These are phyloP conservation scores for Claviceps monticola DNA, from an alignment of 2,329 filamentous ascomycete species.

Conservation along the genomic window DNA sequence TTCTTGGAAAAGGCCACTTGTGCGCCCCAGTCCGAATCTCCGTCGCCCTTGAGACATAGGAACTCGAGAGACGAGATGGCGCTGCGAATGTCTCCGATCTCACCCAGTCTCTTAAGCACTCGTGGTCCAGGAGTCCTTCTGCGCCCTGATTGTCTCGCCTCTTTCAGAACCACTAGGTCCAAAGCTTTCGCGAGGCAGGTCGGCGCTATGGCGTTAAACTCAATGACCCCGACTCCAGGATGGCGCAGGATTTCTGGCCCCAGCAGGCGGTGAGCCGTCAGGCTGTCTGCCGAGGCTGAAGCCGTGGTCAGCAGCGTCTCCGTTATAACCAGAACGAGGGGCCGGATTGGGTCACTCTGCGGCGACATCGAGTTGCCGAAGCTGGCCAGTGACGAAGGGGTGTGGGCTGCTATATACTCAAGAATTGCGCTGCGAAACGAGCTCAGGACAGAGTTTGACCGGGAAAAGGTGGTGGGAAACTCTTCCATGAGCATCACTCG, in stretches of 20 bases:
- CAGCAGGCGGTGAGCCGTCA: slow-evolving; percentile 80
- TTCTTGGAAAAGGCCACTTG: slow-evolving; percentile 55
- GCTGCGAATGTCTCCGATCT: slow-evolving; percentile 82
- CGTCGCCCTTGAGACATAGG: slow-evolving; percentile 69
- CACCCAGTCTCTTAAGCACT: slow-evolving; percentile 66
- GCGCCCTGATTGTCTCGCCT: slow-evolving; percentile 64
- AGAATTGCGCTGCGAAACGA: slow-evolving; percentile 65
- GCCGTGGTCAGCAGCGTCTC: slow-evolving; percentile 80
- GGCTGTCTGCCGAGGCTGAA: slow-evolving; percentile 74
- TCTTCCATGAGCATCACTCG: slow-evolving; percentile 66
- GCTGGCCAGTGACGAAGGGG: slow-evolving; percentile 34
- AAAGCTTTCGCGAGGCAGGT: slow-evolving; percentile 77
- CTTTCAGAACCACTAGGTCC: slow-evolving; percentile 69
- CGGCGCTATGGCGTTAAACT: slow-evolving; percentile 86
- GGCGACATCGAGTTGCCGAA: slow-evolving; percentile 28
- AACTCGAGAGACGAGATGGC: slow-evolving; percentile 91
- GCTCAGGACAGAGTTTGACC: slow-evolving; percentile 47
- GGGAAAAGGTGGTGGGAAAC: slow-evolving; percentile 62
- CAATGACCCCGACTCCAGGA: slow-evolving; percentile 63
- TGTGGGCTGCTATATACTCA: slow-evolving; percentile 58
- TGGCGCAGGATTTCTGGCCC: slow-evolving; percentile 78
- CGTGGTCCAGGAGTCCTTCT: slow-evolving; percentile 62
- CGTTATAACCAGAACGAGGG: slow-evolving; percentile 80
- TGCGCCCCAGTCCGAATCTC: slow-evolving; percentile 60
- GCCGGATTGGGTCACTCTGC: slow-evolving; percentile 39